Base-by-base conservation (phyloP, 306 rosid genomes). In the Gastrolobium bilobum region DNA sequence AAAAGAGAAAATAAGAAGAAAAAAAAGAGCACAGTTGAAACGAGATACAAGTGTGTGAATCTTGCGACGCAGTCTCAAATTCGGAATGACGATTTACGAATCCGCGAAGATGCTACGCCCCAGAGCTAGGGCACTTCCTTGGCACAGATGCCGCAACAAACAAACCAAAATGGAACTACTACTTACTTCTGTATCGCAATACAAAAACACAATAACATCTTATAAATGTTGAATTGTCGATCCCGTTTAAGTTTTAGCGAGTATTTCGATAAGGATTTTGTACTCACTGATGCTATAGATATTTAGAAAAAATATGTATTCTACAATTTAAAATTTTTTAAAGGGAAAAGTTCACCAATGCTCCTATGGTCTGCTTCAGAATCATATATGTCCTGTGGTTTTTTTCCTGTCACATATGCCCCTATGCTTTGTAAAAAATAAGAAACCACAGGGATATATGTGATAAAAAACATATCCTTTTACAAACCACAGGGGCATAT, bases 41-140 rank as follows among this genome's bases (percentile, higher is more conserved):
- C 26, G 51, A 35, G 51, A 61, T 15, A 4, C 69, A 60, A 47
- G 62, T 6, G 62, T 6, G 61, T 10, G 29, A 75, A 15, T 38
- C 71, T 75, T 0, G 50, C 20, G 8, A 62, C 60, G 40, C 31
- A 2, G 47, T 1, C 29, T 59, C 59, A 33, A 74, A 61, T 47
- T 75, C n/a, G 51, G 26, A 14, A 60, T 10, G 38, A 4, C 10
- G 7, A 33, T 44, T 47, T 20, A 14, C 14, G 65, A 4, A 15
- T 48, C 8, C 6, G 71, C 38, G 60, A 10, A 31, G 61, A 47
- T 3, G 48, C 15, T 8, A 62, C 35, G 40, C 48, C 37, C 40
- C 6, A 47, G 50, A 47, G 38, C 15, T 61, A 47, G 79, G 71
- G 61, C 61, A 60, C 61, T 39, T 26, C 4, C 71, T 31, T 47